phyloP scores from a whole-genome alignment of 371 early-diverging fungal species.

The Gilbertella persicaria region DNA sequence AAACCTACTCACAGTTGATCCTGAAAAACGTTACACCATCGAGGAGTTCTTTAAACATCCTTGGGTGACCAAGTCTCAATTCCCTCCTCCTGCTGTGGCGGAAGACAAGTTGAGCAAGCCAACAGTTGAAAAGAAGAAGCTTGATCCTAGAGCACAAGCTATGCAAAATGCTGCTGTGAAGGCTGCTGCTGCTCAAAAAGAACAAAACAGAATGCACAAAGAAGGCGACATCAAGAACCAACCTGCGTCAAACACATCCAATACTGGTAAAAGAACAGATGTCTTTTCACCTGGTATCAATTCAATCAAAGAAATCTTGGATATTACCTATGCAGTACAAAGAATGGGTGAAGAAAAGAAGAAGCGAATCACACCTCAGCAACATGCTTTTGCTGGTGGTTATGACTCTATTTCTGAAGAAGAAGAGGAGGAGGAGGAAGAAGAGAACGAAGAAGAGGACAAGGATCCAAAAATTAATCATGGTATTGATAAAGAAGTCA shows the following conservation, averaged over 20 bases:
- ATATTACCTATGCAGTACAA: constrained; percentile 57
- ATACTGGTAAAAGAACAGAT: constrained; percentile 20
- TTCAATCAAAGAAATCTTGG: constrained; percentile 54
- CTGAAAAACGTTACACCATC: constrained; percentile 59
- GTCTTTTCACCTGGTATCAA: constrained; percentile 48
- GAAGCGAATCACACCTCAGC: constrained; percentile 11
- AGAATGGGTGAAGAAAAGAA: constrained; percentile 59
- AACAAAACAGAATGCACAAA: constrained; percentile 21
- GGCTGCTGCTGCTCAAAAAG: constrained; percentile 21
- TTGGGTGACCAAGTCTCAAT: constrained; percentile 66
- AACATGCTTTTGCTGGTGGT: constrained; percentile 8
- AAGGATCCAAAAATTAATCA: neutral
- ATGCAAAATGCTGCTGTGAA: constrained; percentile 27
- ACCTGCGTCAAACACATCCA: neutral
- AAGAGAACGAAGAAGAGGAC: constrained; percentile 5
- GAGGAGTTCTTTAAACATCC: constrained; percentile 78
- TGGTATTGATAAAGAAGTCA: constrained; percentile 23
- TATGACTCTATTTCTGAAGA: constrained; percentile 31
- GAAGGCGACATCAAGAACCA: constrained; percentile 4
- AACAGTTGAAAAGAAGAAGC: constrained; percentile 3
- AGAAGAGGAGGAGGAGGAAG: constrained; percentile 25
- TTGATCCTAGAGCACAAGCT: constrained; percentile 25
- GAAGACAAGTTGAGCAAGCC: constrained; percentile 7
- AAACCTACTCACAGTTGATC: constrained; percentile 58
- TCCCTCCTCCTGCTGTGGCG: constrained; percentile 13